A percentile compares a stretch with the other conserved stretches of the same genome.
Evolutionary conservation across 768 basidiomycete genomes (phyloP).

Genomic region (Auriculariales sp.): DNA sequence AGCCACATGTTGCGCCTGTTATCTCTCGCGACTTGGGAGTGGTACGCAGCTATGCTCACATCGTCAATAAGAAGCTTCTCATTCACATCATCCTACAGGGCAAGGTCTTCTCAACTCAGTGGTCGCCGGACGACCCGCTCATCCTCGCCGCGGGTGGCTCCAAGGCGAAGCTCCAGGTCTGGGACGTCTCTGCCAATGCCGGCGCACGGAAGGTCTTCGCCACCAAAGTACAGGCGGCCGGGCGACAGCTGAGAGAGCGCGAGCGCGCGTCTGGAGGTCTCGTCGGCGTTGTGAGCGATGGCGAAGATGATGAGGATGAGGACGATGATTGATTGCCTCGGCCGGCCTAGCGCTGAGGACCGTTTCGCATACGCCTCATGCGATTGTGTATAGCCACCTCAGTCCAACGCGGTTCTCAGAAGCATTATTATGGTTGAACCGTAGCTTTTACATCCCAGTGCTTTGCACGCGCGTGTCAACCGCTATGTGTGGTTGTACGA

Average conservation of each 20-base stretch:
- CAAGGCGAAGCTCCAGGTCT: constrained; percentile 85
- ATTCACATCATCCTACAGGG: constrained; percentile 37
- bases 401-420: no score
- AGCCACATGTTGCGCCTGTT: constrained; percentile 68
- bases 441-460: no score
- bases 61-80: constrained; percentile 4
- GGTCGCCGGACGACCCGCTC: constrained; percentile 89
- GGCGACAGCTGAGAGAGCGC: constrained; percentile 51
- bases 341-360: no score
- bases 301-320: constrained; percentile 36
- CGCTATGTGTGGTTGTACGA: no score
- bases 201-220: constrained; percentile 77
- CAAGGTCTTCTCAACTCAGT: constrained; percentile 85
- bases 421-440: no score
- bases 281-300: constrained; percentile 52
- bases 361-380: no score
- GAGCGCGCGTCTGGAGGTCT: constrained; percentile 40
- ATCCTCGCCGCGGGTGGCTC: constrained; percentile 91
- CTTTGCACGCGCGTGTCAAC: no score
- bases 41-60: no score
- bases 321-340: constrained; percentile 19
- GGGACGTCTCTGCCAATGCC: constrained; percentile 80
- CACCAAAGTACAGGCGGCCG: constrained; percentile 58
- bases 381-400: no score
- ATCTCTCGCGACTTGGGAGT: constrained; percentile 82